Base-by-base conservation (phyloP, 768 basidiomycete species). In the Stropharia rugosoannulata region DNA sequence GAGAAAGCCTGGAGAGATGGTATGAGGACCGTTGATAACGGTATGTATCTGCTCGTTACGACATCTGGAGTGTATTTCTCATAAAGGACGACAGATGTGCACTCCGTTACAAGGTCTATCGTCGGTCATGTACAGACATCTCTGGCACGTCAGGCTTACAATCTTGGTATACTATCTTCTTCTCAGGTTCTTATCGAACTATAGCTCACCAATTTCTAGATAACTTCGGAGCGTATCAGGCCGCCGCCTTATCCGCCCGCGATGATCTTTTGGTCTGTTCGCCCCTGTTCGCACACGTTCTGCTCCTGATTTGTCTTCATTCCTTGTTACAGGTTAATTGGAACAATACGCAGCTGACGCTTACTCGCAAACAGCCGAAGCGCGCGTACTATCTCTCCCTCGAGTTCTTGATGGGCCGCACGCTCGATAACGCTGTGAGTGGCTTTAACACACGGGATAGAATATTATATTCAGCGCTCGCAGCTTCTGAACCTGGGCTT, bases 331-430 rank as follows among this genome's bases (percentile, higher is more conserved):
- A 88, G 87, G 71, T 89, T 62, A 91, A 93, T 70, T 94, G 90
- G 91, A 94, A 93, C 62, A 82, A 85, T 40, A 94, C 91, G 6
- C 87, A 92, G 64, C 67, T 89, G 56, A 75, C 84, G 52, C 82
- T 87, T 70, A 88, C 89, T 47, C 86, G 90, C 65, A 95, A 91
- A 68, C 77, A 84, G 37, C 93, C 92, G 22, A 95, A 95, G 65
- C 80, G 92, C 57, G 92, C 92, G 11, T 98, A 98, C 77, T 99
- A 98, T 72, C 83, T 98, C 57, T 96, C 93, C 40, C 84, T 98
- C 51, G 96, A 97, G 72, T 97, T 94, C 72, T 73, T 95, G 62
- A 90, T 92, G 87, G 86, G 90, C 42, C 81, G 89, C 27, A 88
- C 87, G 2, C 79, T 90, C 49, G 87, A 90, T 58, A 87, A 87